Evolutionary conservation across 345 rosid genomes (phyloP).

Genomic region (Populus euphratica): DNA sequence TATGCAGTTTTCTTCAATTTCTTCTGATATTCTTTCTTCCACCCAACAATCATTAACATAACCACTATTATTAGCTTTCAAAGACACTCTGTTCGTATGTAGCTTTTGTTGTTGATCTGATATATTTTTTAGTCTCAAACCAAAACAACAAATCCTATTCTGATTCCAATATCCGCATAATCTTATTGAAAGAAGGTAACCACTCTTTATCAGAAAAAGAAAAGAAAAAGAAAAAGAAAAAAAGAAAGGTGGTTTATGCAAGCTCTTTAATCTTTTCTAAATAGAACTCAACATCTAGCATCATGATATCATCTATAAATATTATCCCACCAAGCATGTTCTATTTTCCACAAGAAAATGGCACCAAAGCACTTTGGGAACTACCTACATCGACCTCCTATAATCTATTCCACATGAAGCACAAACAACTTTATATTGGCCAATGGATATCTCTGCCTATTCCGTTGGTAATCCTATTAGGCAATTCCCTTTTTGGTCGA

Average conservation of each 20-base stretch:
- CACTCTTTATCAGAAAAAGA: background rate
- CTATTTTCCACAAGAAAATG: constrained; percentile 5
- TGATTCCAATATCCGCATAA: background rate
- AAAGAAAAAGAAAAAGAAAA: background rate
- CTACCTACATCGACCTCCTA: constrained; percentile 21
- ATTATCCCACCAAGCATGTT: constrained; percentile 1
- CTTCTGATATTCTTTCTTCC: constrained; percentile 5
- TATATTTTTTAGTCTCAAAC: background rate
- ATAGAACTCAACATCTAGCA: background rate
- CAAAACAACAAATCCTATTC: background rate
- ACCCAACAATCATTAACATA: constrained; percentile 8
- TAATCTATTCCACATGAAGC: constrained; percentile 4
- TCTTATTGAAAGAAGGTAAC: background rate
- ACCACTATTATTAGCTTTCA: background rate
- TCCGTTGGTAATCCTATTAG: constrained; percentile 23
- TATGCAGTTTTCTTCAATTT: background rate
- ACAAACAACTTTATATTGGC: constrained; percentile 31
- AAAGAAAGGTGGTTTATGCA: background rate
- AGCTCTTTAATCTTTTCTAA: background rate
- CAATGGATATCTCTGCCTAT: constrained; percentile 41
- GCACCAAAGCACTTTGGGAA: constrained; percentile 16
- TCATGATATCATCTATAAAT: background rate
- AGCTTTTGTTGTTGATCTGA: background rate
- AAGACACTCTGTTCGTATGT: background rate
- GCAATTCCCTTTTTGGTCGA: constrained; percentile 10